These are phyloP conservation scores for Hymenoscyphus albidus DNA, from an alignment of 2,329 filamentous ascomycete genomes.

Conservation along the genomic window DNA sequence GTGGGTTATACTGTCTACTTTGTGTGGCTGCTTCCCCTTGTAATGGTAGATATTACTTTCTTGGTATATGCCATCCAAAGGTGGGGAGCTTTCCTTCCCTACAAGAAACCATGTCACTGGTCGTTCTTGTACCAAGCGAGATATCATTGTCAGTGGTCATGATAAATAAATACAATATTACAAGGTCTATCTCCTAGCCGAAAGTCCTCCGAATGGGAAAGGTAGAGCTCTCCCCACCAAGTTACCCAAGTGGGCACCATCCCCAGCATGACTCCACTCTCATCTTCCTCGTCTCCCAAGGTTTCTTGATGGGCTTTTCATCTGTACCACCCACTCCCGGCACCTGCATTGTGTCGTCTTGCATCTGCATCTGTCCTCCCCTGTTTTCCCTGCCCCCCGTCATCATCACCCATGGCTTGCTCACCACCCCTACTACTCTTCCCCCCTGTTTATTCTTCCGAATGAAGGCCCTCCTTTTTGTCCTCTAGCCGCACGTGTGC, in stretches of 20 bases:
- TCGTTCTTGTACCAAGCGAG: slow-evolving; percentile 1
- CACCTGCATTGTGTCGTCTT: slow-evolving; percentile 9
- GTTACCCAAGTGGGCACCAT: slow-evolving; percentile 1
- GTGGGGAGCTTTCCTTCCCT: neutral
- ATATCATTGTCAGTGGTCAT: neutral
- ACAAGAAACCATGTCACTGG: neutral
- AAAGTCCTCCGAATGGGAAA: neutral
- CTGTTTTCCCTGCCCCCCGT: slow-evolving; percentile 10
- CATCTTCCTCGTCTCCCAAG: neutral
- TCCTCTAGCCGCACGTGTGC: slow-evolving; percentile 31
- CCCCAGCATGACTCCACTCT: neutral
- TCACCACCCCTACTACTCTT: slow-evolving; percentile 8
- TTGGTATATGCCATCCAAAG: neutral
- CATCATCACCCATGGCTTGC: slow-evolving; percentile 13
- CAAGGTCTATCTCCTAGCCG: neutral
- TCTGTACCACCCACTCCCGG: slow-evolving; percentile 15
- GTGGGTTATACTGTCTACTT: neutral
- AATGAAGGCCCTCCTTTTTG: slow-evolving; percentile 11
- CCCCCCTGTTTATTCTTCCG: slow-evolving; percentile 9
- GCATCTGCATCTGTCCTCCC: slow-evolving; percentile 12
- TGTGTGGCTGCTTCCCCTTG: neutral
- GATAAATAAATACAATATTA: neutral
- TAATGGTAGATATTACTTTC: neutral
- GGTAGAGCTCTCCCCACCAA: neutral
- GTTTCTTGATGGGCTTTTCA: slow-evolving; percentile 8